Evolutionary conservation across 2,329 filamentous ascomycete species (phyloP).

Genomic region (Diatrype stigma): DNA sequence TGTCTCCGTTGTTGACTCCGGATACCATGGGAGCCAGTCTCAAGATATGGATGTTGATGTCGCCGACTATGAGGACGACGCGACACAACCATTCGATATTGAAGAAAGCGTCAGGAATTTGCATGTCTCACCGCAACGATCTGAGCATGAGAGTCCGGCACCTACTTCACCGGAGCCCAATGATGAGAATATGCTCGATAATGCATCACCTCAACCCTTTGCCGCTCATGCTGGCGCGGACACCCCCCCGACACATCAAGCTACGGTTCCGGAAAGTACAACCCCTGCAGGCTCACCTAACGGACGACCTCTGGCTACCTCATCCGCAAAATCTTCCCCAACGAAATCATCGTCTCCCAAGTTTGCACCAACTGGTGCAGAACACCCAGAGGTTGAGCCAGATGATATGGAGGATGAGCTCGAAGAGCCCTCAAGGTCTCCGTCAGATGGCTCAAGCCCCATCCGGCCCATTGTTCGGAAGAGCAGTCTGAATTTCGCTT

Average conservation of each 20-base stretch:
- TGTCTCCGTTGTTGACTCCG: conserved; percentile 56
- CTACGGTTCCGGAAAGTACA: conserved; percentile 24
- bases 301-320: conserved; percentile 7
- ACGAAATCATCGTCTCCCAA: conserved; percentile 13
- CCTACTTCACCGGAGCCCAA: conserved; percentile 17
- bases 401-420: conserved; percentile 22
- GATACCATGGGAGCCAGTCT: conserved; percentile 66
- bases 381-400: conserved; percentile 9
- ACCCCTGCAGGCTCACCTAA: conserved; percentile 28
- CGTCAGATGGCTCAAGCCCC: conserved; percentile 69
- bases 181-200: conserved; percentile 12
- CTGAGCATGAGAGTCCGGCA: conserved; percentile 12
- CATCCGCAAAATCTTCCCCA: conserved; percentile 3
- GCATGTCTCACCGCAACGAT: conserved; percentile 12
- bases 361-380: conserved; percentile 6
- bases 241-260: conserved; percentile 12
- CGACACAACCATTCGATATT: conserved; percentile 19
- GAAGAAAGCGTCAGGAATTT: conserved; percentile 12
- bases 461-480: conserved; percentile 77
- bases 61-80: conserved; percentile 13
- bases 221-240: conserved; percentile 18
- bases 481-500: conserved; percentile 92
- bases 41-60: conserved; percentile 44
- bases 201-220: conserved; percentile 24
- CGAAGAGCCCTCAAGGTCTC: conserved; percentile 40